Conservation (phyloP, 169 alveolate genomes). For the Plasmodium billcollinsi region DNA sequence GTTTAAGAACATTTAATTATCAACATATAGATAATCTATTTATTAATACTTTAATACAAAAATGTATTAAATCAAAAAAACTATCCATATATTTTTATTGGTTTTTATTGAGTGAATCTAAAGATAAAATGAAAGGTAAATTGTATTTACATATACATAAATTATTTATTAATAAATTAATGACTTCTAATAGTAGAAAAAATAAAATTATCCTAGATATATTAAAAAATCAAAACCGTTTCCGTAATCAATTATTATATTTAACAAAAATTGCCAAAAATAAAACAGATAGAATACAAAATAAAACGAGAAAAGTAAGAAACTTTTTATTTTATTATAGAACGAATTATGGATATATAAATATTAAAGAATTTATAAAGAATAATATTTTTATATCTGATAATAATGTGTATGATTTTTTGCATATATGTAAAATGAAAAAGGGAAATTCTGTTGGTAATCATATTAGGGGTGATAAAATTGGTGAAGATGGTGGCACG, state of each 20-base stretch:
- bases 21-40: constrained; percentile 38
- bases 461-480: no score
- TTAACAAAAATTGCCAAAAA: constrained; percentile 53
- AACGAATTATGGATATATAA: constrained; percentile 44
- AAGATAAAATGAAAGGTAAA: constrained; percentile 53
- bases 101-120: constrained; percentile 69
- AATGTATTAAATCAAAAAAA: constrained; percentile 47
- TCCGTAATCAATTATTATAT: constrained; percentile 60
- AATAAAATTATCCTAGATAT: constrained; percentile 37
- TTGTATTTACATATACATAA: constrained; percentile 49
- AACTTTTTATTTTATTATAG: constrained; percentile 47
- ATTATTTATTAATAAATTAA: constrained; percentile 45
- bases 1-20: constrained; percentile 43
- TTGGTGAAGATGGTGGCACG: no score
- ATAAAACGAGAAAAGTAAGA: constrained; percentile 52
- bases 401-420: constrained; percentile 29
- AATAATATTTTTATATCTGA: constrained; percentile 62
- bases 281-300: constrained; percentile 54
- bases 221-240: constrained; percentile 66
- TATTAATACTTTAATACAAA: constrained; percentile 53
- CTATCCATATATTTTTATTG: constrained; percentile 60
- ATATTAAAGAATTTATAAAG: constrained; percentile 46
- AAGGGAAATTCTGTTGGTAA: no score
- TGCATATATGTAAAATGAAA: neutral
- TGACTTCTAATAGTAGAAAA: constrained; percentile 28